phyloP scores from a whole-genome alignment of 768 basidiomycete genomes.

The Boletus rubroflammeus region DNA sequence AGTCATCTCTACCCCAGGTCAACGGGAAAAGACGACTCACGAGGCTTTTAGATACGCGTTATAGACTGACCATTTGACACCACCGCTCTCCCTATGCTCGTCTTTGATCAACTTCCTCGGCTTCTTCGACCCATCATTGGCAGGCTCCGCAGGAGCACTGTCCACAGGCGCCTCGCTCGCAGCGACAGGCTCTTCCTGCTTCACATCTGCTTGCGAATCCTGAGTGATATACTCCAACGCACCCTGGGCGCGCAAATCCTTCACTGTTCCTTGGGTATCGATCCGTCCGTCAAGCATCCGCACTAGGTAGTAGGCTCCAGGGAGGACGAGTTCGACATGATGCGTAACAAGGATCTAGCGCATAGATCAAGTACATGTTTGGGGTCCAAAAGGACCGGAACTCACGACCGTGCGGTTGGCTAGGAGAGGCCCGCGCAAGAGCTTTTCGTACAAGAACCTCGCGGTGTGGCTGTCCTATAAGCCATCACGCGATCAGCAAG shows the following conservation, averaged over 20 bases:
- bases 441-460: constrained; percentile 56
- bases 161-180: constrained; percentile 15
- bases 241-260: constrained; percentile 59
- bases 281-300: constrained; percentile 81
- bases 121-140: constrained; percentile 41
- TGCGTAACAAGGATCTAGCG: constrained; percentile 70
- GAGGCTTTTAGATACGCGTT: constrained; percentile 69
- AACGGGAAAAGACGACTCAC: constrained; percentile 31
- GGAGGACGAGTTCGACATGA: constrained; percentile 78
- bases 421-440: constrained; percentile 65
- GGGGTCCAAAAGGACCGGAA: background rate
- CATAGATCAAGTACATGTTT: background rate
- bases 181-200: constrained; percentile 40
- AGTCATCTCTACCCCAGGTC: background rate
- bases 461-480: constrained; percentile 66
- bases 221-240: constrained; percentile 58
- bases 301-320: constrained; percentile 67
- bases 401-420: constrained; percentile 63
- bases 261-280: constrained; percentile 66
- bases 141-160: background rate
- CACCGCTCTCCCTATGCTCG: constrained; percentile 75
- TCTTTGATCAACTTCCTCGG: constrained; percentile 76
- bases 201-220: constrained; percentile 45
- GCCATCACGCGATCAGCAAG: background rate
- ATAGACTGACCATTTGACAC: constrained; percentile 76